phyloP scores from a whole-genome alignment of 495 filamentous ascomycete genomes.

The Oleoguttula mirabilis region DNA sequence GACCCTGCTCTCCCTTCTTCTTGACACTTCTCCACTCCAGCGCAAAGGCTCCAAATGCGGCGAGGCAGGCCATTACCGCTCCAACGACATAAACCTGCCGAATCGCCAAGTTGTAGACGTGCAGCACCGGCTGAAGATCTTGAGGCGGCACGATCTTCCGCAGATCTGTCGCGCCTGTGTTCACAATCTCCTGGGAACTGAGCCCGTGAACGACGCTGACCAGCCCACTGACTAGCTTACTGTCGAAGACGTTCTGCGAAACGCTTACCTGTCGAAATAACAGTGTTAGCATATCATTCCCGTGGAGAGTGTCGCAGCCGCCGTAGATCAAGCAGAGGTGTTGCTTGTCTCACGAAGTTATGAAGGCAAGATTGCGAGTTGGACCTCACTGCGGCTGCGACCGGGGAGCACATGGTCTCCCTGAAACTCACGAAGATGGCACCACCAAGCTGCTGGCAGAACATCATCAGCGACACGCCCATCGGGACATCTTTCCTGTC shows the following conservation, averaged over 20 bases:
- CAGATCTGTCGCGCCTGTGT: conserved; percentile 47
- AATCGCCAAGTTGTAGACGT: conserved; percentile 48
- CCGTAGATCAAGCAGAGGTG: too few species aligned
- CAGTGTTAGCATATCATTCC: too few species aligned
- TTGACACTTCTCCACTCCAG: conserved; percentile 56
- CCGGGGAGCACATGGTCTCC: too few species aligned
- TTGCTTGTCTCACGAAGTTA: too few species aligned
- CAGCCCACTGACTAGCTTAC: conserved; percentile 14
- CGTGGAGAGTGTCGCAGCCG: too few species aligned
- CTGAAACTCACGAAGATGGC: conserved; percentile 27
- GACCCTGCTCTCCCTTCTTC: conserved; percentile 22
- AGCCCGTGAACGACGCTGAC: conserved; percentile 42
- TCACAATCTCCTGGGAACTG: conserved; percentile 40
- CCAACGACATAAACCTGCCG: conserved; percentile 41
- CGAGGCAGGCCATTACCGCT: conserved; percentile 42
- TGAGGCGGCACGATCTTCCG: conserved; percentile 33
- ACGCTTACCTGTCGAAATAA: too few species aligned
- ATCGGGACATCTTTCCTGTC: conserved; percentile 49
- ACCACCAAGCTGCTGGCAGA: conserved; percentile 26
- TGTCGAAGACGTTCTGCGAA: conserved; percentile 26
- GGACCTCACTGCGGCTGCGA: too few species aligned
- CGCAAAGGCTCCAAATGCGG: conserved; percentile 38
- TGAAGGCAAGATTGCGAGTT: too few species aligned
- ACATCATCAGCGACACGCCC: conserved; percentile 41
- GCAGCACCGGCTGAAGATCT: conserved; percentile 32